A percentile compares a stretch with the other conserved stretches of the same genome.
Conservation (phyloP, 768 basidiomycete genomes). For the Pleurotus giganteus region DNA sequence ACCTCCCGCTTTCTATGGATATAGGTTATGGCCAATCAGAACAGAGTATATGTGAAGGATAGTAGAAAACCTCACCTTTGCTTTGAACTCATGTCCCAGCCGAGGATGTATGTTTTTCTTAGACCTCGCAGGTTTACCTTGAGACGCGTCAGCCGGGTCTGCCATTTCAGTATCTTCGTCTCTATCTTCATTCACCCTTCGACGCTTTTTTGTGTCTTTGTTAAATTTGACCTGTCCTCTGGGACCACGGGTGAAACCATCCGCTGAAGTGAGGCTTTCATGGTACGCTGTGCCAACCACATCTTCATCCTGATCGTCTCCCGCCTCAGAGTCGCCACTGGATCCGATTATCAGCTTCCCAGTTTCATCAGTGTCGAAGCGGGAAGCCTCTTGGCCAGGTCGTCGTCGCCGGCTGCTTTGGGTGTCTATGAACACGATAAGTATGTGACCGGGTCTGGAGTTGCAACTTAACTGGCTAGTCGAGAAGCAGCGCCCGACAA, state of each 20-base stretch:
- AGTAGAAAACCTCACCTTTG: slow-evolving; percentile 64
- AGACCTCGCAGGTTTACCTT: slow-evolving; percentile 46
- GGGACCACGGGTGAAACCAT: slow-evolving; percentile 85
- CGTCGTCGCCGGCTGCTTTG: slow-evolving; percentile 57
- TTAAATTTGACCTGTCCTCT: slow-evolving; percentile 91
- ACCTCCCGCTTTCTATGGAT: slow-evolving; percentile 82
- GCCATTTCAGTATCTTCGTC: slow-evolving; percentile 75
- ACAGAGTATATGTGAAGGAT: slow-evolving; percentile 12
- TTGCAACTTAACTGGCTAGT: slow-evolving; percentile 57
- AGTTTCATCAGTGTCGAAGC: slow-evolving; percentile 83
- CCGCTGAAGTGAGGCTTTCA: slow-evolving; percentile 79
- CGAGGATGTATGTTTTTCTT: slow-evolving; percentile 47
- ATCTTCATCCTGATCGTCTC: slow-evolving; percentile 41
- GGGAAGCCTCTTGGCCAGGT: slow-evolving; percentile 82
- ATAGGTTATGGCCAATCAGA: neutral
- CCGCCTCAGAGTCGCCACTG: slow-evolving; percentile 44
- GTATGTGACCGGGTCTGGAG: neutral
- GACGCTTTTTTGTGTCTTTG: slow-evolving; percentile 93
- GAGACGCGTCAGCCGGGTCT: slow-evolving; percentile 56
- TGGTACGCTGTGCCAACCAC: slow-evolving; percentile 79
- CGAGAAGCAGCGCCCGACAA: slow-evolving; percentile 75
- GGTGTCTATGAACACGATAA: slow-evolving; percentile 30
- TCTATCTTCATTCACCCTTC: slow-evolving; percentile 63
- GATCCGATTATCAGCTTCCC: slow-evolving; percentile 79
- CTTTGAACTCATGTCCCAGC: slow-evolving; percentile 90